These are phyloP conservation scores for Blastomyces parvus DNA, from an alignment of 2,329 filamentous ascomycete species.

Conservation along the genomic window DNA sequence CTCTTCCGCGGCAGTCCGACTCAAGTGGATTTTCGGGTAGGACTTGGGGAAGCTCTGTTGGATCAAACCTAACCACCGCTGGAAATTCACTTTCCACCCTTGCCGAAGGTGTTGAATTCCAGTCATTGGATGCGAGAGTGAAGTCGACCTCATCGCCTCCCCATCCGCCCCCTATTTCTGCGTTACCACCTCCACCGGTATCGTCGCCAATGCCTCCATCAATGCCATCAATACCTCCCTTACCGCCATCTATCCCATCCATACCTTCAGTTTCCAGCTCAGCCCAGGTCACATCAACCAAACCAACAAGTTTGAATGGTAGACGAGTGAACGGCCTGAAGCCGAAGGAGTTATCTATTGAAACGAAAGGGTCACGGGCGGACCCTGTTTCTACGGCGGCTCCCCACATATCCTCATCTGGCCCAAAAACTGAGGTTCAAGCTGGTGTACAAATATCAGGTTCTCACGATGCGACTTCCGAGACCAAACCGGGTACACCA, in stretches of 20 bases:
- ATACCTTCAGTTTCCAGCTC: constrained; percentile 19
- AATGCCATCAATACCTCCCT: constrained; percentile 15
- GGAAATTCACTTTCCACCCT: constrained; percentile 63
- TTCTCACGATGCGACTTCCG: constrained; percentile 11
- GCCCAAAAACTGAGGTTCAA: constrained; percentile 25
- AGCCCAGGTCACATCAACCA: constrained; percentile 27
- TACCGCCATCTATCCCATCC: constrained; percentile 15
- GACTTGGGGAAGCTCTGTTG: constrained; percentile 72
- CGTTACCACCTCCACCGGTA: constrained; percentile 35
- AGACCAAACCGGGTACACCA: background rate
- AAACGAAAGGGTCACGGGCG: constrained; percentile 35
- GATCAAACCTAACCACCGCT: constrained; percentile 60
- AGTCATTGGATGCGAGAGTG: constrained; percentile 22
- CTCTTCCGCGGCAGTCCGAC: constrained; percentile 67
- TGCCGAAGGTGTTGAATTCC: constrained; percentile 48
- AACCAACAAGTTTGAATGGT: constrained; percentile 52
- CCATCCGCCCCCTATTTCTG: constrained; percentile 9
- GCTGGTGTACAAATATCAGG: constrained; percentile 13
- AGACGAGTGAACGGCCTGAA: constrained; percentile 73
- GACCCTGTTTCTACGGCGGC: constrained; percentile 22
- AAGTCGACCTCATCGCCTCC: constrained; percentile 23
- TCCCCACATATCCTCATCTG: constrained; percentile 20
- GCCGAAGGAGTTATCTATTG: constrained; percentile 76
- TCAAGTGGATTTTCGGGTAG: constrained; percentile 68
- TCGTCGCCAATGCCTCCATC: constrained; percentile 23